Evolutionary conservation across 2,329 filamentous ascomycete genomes (phyloP).

Genomic region (Thermothelomyces thermophilus): DNA sequence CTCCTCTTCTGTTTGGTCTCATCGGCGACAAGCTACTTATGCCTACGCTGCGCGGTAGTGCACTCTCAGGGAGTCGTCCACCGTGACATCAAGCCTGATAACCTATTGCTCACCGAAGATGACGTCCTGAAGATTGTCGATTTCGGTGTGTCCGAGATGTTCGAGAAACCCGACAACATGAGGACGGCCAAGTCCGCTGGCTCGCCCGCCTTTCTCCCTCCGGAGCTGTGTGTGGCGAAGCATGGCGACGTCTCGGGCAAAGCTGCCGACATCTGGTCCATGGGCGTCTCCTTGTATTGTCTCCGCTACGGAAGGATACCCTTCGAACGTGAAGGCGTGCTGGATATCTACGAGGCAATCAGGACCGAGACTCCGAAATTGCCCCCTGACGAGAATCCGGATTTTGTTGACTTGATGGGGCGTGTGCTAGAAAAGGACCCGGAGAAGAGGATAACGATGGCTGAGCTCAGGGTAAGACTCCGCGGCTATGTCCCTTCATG

Average conservation of each 20-base stretch:
- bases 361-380: constrained; percentile 60
- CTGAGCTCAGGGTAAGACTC: constrained; percentile 65
- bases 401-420: constrained; percentile 68
- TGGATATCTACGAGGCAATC: constrained; percentile 89
- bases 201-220: constrained; percentile 88
- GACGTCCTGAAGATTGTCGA: constrained; percentile 96
- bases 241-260: constrained; percentile 84
- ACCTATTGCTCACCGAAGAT: constrained; percentile 81
- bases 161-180: constrained; percentile 80
- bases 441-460: constrained; percentile 73
- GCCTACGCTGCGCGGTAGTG: constrained; percentile 59
- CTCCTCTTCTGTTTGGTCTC: neutral
- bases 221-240: constrained; percentile 80
- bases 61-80: constrained; percentile 94
- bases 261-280: constrained; percentile 95
- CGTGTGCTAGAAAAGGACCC: constrained; percentile 80
- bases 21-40: neutral
- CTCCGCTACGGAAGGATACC: constrained; percentile 83
- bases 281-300: constrained; percentile 93
- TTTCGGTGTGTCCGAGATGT: constrained; percentile 99
- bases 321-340: constrained; percentile 69
- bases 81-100: constrained; percentile 96
- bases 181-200: constrained; percentile 87
- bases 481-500: neutral
- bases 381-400: constrained; percentile 55